Base-by-base conservation (phyloP, 2,329 filamentous ascomycete species). In the Colletotrichum abscissum region DNA sequence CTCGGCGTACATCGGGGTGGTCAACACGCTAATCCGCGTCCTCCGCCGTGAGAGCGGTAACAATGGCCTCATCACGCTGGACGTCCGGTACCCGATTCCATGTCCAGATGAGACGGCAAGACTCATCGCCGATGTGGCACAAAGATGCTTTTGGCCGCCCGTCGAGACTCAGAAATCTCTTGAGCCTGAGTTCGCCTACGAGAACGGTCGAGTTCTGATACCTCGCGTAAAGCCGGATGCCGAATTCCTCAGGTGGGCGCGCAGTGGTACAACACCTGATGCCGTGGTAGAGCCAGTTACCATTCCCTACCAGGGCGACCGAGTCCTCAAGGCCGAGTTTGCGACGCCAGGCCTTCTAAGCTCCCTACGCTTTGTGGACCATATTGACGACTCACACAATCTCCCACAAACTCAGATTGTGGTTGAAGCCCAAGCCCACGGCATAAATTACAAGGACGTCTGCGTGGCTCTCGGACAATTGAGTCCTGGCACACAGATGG, bases 401-500 rank as follows among this genome's bases (percentile, higher is more conserved):
- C 75, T 77, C 8, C 66, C 67, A 19, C 70, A 67, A 9, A 63
- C 72, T n/a, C 70, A 79, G 57, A 74, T 80, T 33, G 57, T 78
- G 60, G 46, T 80, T 26, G 56, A 75, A 22, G 69, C 76, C 9
- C 64, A 58, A 5, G 75, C 74, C 2, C 62, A 76, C 22, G 76
- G 74, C n/a, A 56, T 78, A 24, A 76, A 76, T 63, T 78, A 78
- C 71, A 75, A 75, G 35, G 77, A 79, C 56, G 74, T 78, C 9
- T 75, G 77, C 19, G 70, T 78, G 16, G 75, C 78, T 8, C 62
- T 78, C 5, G 78, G 78, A 11, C 74, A 77, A 49, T 67, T 77
- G 9, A 63, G 52, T 67, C 72, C 74, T 12, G 74, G 75, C 6
- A 55, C 75, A 2, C 38, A 35, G n/a, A 73, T 80, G 60, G 79